Percentiles rank a stretch among this genome's conserved stretches.
Conservation (phyloP, 257 asterid species). For the Lavandula angustifolia region DNA sequence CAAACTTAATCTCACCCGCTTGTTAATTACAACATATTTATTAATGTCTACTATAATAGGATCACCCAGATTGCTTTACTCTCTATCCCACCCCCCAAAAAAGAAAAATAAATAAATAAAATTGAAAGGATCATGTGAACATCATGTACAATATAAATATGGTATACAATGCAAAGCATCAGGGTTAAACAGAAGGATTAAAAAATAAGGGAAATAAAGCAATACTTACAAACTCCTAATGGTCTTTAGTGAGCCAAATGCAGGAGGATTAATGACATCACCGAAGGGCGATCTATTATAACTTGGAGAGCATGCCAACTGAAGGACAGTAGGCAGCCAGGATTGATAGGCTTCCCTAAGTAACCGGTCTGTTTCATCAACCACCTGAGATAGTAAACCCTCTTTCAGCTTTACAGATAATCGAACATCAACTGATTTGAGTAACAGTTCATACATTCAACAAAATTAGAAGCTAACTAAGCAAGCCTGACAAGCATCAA, state of each 20-base stretch:
- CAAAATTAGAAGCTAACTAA: slow-evolving; percentile 11
- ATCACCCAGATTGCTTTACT: neutral
- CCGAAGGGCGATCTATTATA: slow-evolving; percentile 33
- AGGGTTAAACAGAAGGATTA: no score
- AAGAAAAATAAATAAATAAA: neutral
- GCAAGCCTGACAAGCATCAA: neutral
- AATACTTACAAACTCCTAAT: slow-evolving; percentile 70
- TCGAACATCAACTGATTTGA: neutral
- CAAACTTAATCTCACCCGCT: neutral
- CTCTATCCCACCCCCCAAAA: neutral
- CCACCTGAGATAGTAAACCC: slow-evolving; percentile 53
- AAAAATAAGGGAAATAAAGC: slow-evolving; percentile 6
- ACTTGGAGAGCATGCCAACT: slow-evolving; percentile 45
- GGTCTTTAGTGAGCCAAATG: slow-evolving; percentile 68
- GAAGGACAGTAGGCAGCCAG: slow-evolving; percentile 86
- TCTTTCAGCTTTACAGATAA: slow-evolving; percentile 20
- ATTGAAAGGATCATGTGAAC: neutral
- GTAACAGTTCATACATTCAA: slow-evolving; percentile 4
- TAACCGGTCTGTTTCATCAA: slow-evolving; percentile 90
- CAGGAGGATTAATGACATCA: slow-evolving; percentile 31
- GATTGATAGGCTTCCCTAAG: slow-evolving; percentile 92
- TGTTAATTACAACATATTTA: neutral
- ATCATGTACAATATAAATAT: neutral
- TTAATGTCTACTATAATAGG: neutral
- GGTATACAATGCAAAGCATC: no score